A percentile compares a stretch with the other conserved stretches of the same genome.
These are phyloP conservation scores for Alternaria sp. DNA, from an alignment of 2,329 filamentous ascomycete species.

Conservation along the genomic window DNA sequence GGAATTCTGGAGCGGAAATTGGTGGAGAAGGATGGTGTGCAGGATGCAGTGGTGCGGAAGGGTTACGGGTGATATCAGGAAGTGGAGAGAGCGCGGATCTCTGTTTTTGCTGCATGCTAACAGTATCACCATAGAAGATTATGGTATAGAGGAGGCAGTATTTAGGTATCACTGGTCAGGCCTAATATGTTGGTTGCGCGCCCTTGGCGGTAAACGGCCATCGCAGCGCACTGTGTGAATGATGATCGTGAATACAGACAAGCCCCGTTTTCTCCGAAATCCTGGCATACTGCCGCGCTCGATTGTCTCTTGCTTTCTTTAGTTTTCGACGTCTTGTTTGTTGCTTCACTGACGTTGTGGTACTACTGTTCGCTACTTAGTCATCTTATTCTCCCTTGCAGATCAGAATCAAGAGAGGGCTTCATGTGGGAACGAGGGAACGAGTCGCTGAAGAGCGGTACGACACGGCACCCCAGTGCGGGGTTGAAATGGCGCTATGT, in stretches of 20 bases:
- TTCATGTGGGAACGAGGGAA: not conserved
- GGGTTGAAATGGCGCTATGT: too few species aligned
- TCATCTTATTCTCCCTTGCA: not conserved
- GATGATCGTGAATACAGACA: not conserved
- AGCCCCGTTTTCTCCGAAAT: too few species aligned
- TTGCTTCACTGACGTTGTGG: not conserved
- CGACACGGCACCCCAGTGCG: too few species aligned
- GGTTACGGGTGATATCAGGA: slow-evolving; percentile 1
- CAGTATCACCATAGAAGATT: not conserved
- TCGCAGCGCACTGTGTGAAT: not conserved
- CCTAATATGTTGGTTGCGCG: not conserved
- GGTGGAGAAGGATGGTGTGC: not conserved
- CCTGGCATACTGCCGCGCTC: not conserved
- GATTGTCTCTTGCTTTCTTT: not conserved
- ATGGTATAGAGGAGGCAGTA: not conserved
- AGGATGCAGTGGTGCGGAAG: slow-evolving; percentile 3
- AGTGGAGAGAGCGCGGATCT: not conserved
- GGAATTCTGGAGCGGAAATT: slow-evolving; percentile 16
- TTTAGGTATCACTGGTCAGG: not conserved
- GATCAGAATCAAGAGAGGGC: too few species aligned
- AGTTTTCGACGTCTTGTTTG: not conserved
- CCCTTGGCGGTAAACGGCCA: slow-evolving; percentile 2
- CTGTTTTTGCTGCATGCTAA: slow-evolving; percentile 5
- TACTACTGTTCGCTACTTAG: not conserved
- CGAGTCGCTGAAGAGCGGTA: not conserved